Percentiles rank a stretch among this genome's conserved stretches.
phyloP scores from a whole-genome alignment of 768 basidiomycete species.

The Daedaleopsis sinensis region DNA sequence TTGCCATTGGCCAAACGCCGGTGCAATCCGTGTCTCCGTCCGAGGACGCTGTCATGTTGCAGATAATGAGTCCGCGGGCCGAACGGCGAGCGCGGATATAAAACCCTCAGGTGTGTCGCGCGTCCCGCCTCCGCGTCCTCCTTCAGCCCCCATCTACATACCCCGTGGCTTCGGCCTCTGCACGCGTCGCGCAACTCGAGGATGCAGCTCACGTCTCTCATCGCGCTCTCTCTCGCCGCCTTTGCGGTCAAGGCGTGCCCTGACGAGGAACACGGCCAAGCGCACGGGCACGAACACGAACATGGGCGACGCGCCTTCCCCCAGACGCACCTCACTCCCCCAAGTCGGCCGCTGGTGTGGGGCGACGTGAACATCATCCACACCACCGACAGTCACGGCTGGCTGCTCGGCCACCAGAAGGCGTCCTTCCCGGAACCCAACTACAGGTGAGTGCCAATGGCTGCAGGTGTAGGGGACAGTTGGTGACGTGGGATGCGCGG shows the following conservation, averaged over 20 bases:
- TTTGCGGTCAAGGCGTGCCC: constrained; percentile 27
- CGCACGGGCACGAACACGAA: constrained; percentile 32
- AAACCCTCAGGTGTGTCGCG: background rate
- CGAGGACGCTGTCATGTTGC: no score
- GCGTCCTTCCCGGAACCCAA: constrained; percentile 72
- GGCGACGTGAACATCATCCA: constrained; percentile 87
- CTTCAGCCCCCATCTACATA: background rate
- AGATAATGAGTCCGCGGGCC: no score
- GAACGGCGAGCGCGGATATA: background rate
- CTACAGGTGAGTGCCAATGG: constrained; percentile 49
- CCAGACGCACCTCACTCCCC: constrained; percentile 49
- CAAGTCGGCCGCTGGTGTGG: constrained; percentile 75
- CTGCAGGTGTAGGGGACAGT: background rate
- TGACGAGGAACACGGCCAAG: constrained; percentile 35
- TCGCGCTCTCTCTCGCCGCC: constrained; percentile 19
- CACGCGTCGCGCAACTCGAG: background rate
- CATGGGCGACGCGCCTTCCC: constrained; percentile 40
- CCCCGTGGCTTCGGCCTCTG: background rate
- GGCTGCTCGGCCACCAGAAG: constrained; percentile 87
- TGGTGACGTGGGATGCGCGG: background rate
- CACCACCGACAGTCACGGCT: constrained; percentile 84
- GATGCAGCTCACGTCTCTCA: constrained; percentile 14
- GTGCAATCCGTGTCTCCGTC: no score
- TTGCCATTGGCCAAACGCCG: no score
- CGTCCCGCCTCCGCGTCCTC: background rate